Conservation (phyloP, 805 yeast genomes). For the Wickerhamiella qilinensis region DNA sequence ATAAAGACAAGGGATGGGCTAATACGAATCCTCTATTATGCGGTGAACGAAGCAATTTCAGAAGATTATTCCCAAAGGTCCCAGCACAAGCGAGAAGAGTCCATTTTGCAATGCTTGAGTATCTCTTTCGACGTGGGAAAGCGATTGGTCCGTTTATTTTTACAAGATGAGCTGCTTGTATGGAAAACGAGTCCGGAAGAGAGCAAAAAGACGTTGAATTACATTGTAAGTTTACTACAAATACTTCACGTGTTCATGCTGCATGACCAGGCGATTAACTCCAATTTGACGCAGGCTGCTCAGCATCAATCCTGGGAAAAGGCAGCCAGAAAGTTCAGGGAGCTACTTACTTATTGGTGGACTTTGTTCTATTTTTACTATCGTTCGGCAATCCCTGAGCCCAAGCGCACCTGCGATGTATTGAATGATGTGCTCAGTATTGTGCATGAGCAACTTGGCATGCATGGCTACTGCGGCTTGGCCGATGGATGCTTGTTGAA, state of each 20-base stretch:
- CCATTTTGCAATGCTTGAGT: slow-evolving; percentile 35
- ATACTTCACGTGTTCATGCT: slow-evolving; percentile 22
- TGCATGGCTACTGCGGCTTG: slow-evolving; percentile 49
- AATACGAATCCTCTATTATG: slow-evolving; percentile 27
- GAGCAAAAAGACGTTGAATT: slow-evolving; percentile 6
- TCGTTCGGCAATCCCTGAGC: slow-evolving; percentile 14
- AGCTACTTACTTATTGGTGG: slow-evolving; percentile 22
- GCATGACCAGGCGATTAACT: slow-evolving; percentile 22
- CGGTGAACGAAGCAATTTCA: slow-evolving; percentile 25
- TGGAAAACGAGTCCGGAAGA: slow-evolving; percentile 4
- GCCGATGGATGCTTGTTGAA: slow-evolving; percentile 46
- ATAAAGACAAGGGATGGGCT: slow-evolving; percentile 34
- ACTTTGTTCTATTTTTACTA: slow-evolving; percentile 26
- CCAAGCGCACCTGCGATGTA: slow-evolving; percentile 8
- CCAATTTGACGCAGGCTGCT: slow-evolving; percentile 18
- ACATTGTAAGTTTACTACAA: slow-evolving; percentile 18
- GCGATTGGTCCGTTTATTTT: slow-evolving; percentile 14
- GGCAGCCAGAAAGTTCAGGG: slow-evolving; percentile 17
- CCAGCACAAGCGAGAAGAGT: slow-evolving; percentile 24
- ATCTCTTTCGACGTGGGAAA: slow-evolving; percentile 36
- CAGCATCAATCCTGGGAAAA: slow-evolving; percentile 20
- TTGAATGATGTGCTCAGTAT: slow-evolving; percentile 35
- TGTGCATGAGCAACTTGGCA: slow-evolving; percentile 62
- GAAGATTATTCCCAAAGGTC: slow-evolving; percentile 14
- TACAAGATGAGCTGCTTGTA: slow-evolving; percentile 10